A percentile compares a stretch with the other conserved stretches of the same genome.
phyloP scores from a whole-genome alignment of 495 filamentous ascomycete species.

The Xylaria palmicola region DNA sequence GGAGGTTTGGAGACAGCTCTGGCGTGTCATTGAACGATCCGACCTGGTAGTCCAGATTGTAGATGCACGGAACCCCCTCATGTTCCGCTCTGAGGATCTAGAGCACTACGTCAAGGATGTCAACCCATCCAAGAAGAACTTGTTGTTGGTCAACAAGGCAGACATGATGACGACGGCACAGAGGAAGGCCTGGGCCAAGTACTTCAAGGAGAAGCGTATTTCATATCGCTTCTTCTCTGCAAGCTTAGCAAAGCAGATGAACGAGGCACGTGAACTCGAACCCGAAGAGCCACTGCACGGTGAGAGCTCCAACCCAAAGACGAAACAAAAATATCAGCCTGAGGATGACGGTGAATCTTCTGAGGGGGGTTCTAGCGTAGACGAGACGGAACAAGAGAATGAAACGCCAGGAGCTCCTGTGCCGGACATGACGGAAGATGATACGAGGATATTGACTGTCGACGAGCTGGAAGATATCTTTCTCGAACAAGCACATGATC shows the following conservation, averaged over 20 bases:
- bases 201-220: slow-evolving; percentile 79
- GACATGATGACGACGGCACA: slow-evolving; percentile 97
- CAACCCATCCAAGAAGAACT: slow-evolving; percentile 80
- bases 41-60: slow-evolving; percentile 98
- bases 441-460: slow-evolving; percentile 82
- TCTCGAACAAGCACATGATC: slow-evolving; percentile 66
- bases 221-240: slow-evolving; percentile 96
- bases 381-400: slow-evolving; percentile 36
- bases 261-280: slow-evolving; percentile 61
- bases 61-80: slow-evolving; percentile 89
- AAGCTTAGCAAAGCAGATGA: slow-evolving; percentile 80
- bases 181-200: slow-evolving; percentile 80
- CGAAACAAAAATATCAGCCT: slow-evolving; percentile 19
- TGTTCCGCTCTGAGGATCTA: slow-evolving; percentile 92
- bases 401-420: slow-evolving; percentile 22
- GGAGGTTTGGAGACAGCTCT: slow-evolving; percentile 97
- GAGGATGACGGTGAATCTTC: slow-evolving; percentile 12
- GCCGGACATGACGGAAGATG: slow-evolving; percentile 46
- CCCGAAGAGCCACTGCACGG: slow-evolving; percentile 39
- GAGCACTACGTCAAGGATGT: slow-evolving; percentile 94
- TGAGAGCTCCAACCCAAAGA: slow-evolving; percentile 32
- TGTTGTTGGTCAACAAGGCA: slow-evolving; percentile 96
- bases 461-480: slow-evolving; percentile 92
- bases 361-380: slow-evolving; percentile 39
- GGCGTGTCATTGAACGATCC: slow-evolving; percentile 96